Evolutionary conservation across 2,329 filamentous ascomycete genomes (phyloP), one percentile per base, ranked within the genome.

Genomic region (Diaporthe caulivora): DNA sequence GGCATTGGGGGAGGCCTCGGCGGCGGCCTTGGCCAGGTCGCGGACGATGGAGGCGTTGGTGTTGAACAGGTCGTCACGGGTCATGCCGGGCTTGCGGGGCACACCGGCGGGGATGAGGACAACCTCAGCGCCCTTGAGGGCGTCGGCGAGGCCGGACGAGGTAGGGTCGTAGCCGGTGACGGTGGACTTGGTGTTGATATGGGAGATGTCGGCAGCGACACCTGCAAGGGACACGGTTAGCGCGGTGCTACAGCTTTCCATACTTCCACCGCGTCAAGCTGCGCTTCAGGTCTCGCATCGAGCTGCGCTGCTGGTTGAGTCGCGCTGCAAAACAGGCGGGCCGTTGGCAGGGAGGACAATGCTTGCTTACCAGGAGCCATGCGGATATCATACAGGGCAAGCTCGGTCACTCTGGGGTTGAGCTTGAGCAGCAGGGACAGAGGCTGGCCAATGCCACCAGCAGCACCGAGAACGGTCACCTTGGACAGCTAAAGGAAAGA

Each of bases 11-110:
- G 93, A 91, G 79, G 94, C 91, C 82, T 97, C 92, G 82, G 97
- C 97, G 82, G 92, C 92, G 81, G 95, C 95, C 92, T 98, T 97
- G 88, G 96, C 95, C 78, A 99, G 92, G 87, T 98, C 97, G 83
- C 96, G 95, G 84, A 99, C 97, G 85, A 99, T 99, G 84, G 95
- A 97, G 86, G 97, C 97, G 87, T 99, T 99, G 91, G 96, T 99
- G 92, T 98, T 98, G 95, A 99, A 99, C 78, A 99, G 93, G 85
- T 99, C 96, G 87, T 99, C 97, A 90, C 97, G 95, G 88, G 94
- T 97, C 97, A 99, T 99, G 87, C 97, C 97, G 84, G 97, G 97
- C 92, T 98, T 98, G 88, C 97, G 95, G 83, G 97, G 97, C 79
- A 99, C 96, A 90, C 97, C 97, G 82, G 97, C 97, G 82, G 97